Evolutionary conservation across 2,329 filamentous ascomycete species (phyloP).

Genomic region (Stagonosporopsis vannaccii): DNA sequence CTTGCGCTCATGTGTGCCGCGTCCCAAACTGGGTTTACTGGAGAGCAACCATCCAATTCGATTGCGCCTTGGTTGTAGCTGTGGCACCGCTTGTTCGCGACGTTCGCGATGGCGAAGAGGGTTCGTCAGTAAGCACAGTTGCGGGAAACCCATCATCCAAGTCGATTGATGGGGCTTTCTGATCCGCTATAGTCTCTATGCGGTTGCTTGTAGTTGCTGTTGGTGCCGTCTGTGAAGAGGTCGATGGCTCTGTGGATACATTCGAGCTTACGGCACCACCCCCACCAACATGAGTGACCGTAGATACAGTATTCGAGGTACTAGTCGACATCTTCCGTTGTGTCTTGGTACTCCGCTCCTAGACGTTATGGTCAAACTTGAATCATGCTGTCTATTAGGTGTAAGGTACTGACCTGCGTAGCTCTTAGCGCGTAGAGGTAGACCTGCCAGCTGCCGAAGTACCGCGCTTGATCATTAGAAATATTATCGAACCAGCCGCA

Average conservation of each 20-base stretch:
- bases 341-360: not conserved
- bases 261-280: not conserved
- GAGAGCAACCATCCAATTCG: constrained; percentile 6
- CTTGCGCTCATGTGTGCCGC: not conserved
- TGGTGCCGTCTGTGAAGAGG: not conserved
- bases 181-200: not conserved
- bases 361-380: no score
- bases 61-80: not conserved
- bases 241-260: not conserved
- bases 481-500: not conserved
- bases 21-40: constrained; percentile 1
- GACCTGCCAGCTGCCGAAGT: constrained; percentile 2
- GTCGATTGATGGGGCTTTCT: not conserved
- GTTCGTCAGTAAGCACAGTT: not conserved
- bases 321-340: not conserved
- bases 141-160: not conserved
- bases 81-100: not conserved
- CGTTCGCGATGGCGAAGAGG: not conserved
- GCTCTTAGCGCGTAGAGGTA: not conserved
- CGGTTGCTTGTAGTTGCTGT: not conserved
- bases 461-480: not conserved
- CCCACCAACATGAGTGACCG: not conserved
- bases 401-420: not conserved
- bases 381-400: no score
- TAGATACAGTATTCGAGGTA: not conserved